Percentiles rank a stretch among this genome's conserved stretches.
These are phyloP conservation scores for Populus hybrid DNA, from an alignment of 441 rosid species.

Conservation along the genomic window DNA sequence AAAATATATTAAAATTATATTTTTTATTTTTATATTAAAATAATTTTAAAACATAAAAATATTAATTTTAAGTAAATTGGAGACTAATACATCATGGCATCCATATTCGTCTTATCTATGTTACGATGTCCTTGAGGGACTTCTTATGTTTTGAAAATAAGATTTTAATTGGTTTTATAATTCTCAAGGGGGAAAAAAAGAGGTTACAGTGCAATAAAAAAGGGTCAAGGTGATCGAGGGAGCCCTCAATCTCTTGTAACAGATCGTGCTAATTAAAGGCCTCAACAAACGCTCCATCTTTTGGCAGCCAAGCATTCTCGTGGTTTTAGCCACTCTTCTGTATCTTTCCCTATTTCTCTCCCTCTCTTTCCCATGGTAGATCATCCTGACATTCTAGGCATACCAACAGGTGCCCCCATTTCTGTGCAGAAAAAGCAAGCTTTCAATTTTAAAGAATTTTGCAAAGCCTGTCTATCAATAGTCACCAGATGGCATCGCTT, in stretches of 20 bases:
- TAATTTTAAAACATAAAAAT: too few relatives aligned
- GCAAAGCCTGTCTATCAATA: slow-evolving; percentile 29
- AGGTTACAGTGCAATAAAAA: not conserved
- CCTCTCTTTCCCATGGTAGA: slow-evolving; percentile 30
- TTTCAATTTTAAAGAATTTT: slow-evolving; percentile 29
- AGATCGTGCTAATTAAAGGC: slow-evolving; percentile 4
- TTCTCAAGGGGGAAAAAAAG: not conserved
- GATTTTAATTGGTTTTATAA: not conserved
- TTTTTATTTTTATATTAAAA: too few relatives aligned
- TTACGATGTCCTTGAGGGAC: not conserved
- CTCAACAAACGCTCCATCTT: slow-evolving; percentile 5
- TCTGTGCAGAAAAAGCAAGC: slow-evolving; percentile 24
- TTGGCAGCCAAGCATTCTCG: slow-evolving; percentile 18
- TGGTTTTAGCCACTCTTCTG: not conserved
- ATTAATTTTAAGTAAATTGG: too few relatives aligned
- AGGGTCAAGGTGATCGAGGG: too few relatives aligned
- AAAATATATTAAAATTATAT: too few relatives aligned
- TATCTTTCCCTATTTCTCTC: not conserved
- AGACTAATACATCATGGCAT: not conserved
- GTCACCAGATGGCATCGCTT: slow-evolving; percentile 28
- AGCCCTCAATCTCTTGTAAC: not conserved
- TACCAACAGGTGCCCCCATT: slow-evolving; percentile 26
- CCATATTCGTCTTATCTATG: not conserved
- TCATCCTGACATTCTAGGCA: not conserved
- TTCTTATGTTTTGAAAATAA: too few relatives aligned